phyloP scores from a whole-genome alignment of 192 early-diverging fungal species.

The Piromyces finnis region DNA sequence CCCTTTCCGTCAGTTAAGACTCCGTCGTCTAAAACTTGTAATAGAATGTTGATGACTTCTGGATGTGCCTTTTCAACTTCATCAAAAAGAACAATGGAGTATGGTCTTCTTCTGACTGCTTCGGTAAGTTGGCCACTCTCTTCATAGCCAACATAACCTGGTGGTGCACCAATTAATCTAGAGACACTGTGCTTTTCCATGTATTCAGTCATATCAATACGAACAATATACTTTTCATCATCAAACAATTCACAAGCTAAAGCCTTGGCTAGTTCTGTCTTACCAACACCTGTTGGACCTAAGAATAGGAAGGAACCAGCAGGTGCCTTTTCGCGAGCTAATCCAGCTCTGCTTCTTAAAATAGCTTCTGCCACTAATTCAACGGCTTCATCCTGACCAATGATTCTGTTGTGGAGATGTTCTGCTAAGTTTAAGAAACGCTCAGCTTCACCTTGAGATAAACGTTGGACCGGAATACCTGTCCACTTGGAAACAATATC shows the following conservation, averaged over 20 bases:
- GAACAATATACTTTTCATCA: conserved; percentile 83
- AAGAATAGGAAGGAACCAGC: conserved; percentile 90
- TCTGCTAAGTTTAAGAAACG: conserved; percentile 60
- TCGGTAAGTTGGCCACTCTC: conserved; percentile 94
- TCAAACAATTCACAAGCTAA: conserved; percentile 70
- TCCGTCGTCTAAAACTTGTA: conserved; percentile 86
- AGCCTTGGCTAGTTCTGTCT: conserved; percentile 44
- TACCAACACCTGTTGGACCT: conserved; percentile 92
- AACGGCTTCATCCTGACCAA: conserved; percentile 85
- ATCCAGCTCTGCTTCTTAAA: conserved; percentile 72
- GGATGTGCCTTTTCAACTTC: conserved; percentile 96
- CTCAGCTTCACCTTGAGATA: conserved; percentile 73
- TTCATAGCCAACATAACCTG: conserved; percentile 93
- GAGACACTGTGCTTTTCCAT: conserved; percentile 79
- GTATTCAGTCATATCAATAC: conserved; percentile 99
- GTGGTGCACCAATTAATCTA: conserved; percentile 84
- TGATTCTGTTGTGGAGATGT: conserved; percentile 66
- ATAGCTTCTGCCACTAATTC: conserved; percentile 83
- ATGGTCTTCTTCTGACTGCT: conserved; percentile 72
- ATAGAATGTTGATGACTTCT: conserved; percentile 57
- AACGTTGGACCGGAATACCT: conserved; percentile 79
- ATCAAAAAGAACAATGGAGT: conserved; percentile 89
- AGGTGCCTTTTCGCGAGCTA: conserved; percentile 56
- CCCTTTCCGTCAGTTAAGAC: conserved; percentile 89
- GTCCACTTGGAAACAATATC: conserved; percentile 94